These are phyloP conservation scores for Penicillium aurantiogriseum DNA, from an alignment of 2,329 filamentous ascomycete species.

Conservation along the genomic window DNA sequence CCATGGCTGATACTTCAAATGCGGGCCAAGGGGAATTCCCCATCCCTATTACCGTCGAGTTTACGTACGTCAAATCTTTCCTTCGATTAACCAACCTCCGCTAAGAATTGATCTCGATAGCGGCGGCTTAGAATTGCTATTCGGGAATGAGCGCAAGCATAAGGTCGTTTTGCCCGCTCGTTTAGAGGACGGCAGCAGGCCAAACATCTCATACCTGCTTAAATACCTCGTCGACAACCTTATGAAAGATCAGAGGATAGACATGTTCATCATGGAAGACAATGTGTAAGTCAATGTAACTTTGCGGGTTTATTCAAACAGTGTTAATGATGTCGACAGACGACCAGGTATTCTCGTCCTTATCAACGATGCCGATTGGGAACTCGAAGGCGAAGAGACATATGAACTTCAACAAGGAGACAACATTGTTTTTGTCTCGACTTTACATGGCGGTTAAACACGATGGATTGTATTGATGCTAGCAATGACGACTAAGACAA, in stretches of 20 bases:
- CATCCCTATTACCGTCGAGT: constrained; percentile 69
- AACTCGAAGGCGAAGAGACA: constrained; percentile 88
- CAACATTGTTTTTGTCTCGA: constrained; percentile 94
- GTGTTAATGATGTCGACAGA: constrained; percentile 49
- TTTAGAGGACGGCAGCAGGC: constrained; percentile 58
- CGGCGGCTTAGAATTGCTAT: constrained; percentile 91
- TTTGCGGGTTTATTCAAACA: neutral
- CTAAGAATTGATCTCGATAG: constrained; percentile 47
- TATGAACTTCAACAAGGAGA: constrained; percentile 81
- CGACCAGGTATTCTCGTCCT: constrained; percentile 93
- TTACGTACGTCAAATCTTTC: constrained; percentile 54
- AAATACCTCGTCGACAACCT: constrained; percentile 73
- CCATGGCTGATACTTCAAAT: constrained; percentile 11
- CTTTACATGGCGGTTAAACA: constrained; percentile 79
- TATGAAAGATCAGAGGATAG: constrained; percentile 82
- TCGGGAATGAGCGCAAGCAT: constrained; percentile 76
- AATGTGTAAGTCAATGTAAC: constrained; percentile 69
- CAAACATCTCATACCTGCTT: constrained; percentile 75
- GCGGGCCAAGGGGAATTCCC: constrained; percentile 18
- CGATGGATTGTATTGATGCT: constrained; percentile 1
- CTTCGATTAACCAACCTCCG: constrained; percentile 3
- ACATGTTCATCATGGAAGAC: constrained; percentile 83
- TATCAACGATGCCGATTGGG: constrained; percentile 98
- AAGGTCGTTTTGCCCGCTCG: constrained; percentile 64
- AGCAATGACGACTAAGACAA: neutral